Base-by-base conservation (phyloP, 2,329 filamentous ascomycete genomes). In the Fusarium beomiforme region DNA sequence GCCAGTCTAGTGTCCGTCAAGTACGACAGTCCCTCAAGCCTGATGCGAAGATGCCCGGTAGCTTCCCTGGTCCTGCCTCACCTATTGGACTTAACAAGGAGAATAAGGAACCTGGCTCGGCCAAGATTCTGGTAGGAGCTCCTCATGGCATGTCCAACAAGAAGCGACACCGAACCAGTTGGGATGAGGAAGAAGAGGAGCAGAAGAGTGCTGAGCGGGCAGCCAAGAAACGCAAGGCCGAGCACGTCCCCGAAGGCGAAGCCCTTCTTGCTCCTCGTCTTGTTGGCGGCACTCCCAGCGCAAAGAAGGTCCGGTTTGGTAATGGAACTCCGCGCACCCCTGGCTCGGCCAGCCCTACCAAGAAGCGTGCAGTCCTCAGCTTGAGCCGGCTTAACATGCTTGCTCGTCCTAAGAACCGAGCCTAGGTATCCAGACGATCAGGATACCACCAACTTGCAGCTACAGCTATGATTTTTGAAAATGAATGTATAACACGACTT, bases 121-220 rank as follows among this genome's bases (percentile, higher is more conserved):
- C 73, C 26, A 79, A 79, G 46, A 37, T 83, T 77, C 75, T 85
- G 54, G 75, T 79, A n/a, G 84, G 84, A 41, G 84, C 89, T 39
- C 84, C 88, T 6, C 90, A 91, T 72, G 90, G 90, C 21, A 87
- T 92, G 80, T 79, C 83, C 11, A 91, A 89, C 81, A 91, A 92
- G 84, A 92, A 91, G 81, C 87, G 90, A 29, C 85, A 87, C 73
- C 85, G 89, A n/a, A 85, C 85, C 19, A 85, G 81, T 56, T 85
- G 84, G 50, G 88, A 89, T 43, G 87, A 88, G 59, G 88, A 90
- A 57, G 85, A 88, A 36, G 84, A 84, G 0, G 85, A 86, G 54
- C 78, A 83, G 47, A 83, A 86, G 66, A 84, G 81, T 5, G 79
- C 78, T 5, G 81, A 85, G 63, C 85, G 87, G 17, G 86, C 85